These are phyloP conservation scores for Candida jianshihensis DNA, from an alignment of 805 yeast species.

Conservation along the genomic window DNA sequence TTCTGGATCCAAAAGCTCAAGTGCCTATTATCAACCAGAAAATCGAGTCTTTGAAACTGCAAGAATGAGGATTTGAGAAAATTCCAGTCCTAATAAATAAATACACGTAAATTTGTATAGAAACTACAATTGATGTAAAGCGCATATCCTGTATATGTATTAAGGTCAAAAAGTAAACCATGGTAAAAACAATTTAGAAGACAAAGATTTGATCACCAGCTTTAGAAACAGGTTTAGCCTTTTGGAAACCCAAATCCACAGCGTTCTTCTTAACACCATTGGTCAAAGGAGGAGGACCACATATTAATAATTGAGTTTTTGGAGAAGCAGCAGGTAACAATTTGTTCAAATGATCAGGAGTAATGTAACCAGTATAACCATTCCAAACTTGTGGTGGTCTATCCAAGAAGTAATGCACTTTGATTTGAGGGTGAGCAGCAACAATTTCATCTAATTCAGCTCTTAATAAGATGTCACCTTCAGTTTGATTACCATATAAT, in stretches of 20 bases:
- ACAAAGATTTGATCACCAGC: slow-evolving; percentile 87
- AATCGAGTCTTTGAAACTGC: slow-evolving; percentile 37
- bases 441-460: slow-evolving; percentile 70
- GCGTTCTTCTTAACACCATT: slow-evolving; percentile 79
- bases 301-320: slow-evolving; percentile 66
- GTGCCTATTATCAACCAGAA: slow-evolving; percentile 32
- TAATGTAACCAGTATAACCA: slow-evolving; percentile 75
- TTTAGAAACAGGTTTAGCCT: slow-evolving; percentile 85
- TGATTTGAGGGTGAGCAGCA: slow-evolving; percentile 49
- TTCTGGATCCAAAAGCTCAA: slow-evolving; percentile 44
- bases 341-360: slow-evolving; percentile 61
- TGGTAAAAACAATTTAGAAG: slow-evolving; percentile 37
- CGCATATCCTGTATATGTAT: too few species aligned
- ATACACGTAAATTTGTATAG: too few species aligned
- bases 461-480: slow-evolving; percentile 72
- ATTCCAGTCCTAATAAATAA: background rate
- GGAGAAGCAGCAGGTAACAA: slow-evolving; percentile 55
- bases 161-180: too few species aligned
- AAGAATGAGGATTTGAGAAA: slow-evolving; percentile 12
- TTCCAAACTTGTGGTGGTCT: slow-evolving; percentile 62
- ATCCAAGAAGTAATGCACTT: slow-evolving; percentile 69
- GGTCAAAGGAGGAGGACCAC: slow-evolving; percentile 95
- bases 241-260: slow-evolving; percentile 61
- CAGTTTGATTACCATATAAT: slow-evolving; percentile 75
- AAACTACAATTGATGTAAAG: too few species aligned